phyloP scores from a whole-genome alignment of 148 eudicot species.

The Persicaria maculosa region DNA sequence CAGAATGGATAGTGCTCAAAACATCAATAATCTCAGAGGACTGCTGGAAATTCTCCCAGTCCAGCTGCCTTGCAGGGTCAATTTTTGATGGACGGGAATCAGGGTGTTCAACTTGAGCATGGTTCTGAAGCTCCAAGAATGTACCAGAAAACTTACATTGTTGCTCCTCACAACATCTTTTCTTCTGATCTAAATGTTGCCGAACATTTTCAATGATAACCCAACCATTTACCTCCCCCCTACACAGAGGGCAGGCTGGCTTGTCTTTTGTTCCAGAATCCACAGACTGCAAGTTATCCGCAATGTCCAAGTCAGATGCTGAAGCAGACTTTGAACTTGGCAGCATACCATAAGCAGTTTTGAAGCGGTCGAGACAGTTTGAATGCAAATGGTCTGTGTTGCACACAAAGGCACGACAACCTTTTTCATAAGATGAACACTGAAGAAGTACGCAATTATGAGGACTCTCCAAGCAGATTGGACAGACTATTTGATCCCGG shows the following conservation, averaged over 20 bases:
- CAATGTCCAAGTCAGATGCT: slow-evolving; percentile 20
- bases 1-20: slow-evolving; percentile 87
- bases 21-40: slow-evolving; percentile 92
- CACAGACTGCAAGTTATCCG: slow-evolving; percentile 22
- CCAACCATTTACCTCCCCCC: slow-evolving; percentile 94
- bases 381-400: slow-evolving; percentile 92
- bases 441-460: slow-evolving; percentile 89
- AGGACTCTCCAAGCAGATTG: slow-evolving; percentile 90
- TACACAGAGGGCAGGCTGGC: slow-evolving; percentile 82
- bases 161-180: slow-evolving; percentile 65
- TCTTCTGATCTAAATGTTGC: slow-evolving; percentile 50
- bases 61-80: slow-evolving; percentile 85
- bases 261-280: slow-evolving; percentile 32
- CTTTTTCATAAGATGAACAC: slow-evolving; percentile 81
- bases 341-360: slow-evolving; percentile 59
- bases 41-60: slow-evolving; percentile 96
- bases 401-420: slow-evolving; percentile 84
- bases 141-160: slow-evolving; percentile 62
- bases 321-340: slow-evolving; percentile 37
- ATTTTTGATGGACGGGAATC: slow-evolving; percentile 73
- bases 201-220: slow-evolving; percentile 48
- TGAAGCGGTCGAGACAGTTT: slow-evolving; percentile 87
- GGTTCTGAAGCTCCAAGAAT: slow-evolving; percentile 68
- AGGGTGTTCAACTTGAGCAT: slow-evolving; percentile 78
- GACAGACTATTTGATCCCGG: slow-evolving; percentile 74